Evolutionary conservation across 164 flowering plant species (phyloP).

Genomic region (Litsea cubeba): DNA sequence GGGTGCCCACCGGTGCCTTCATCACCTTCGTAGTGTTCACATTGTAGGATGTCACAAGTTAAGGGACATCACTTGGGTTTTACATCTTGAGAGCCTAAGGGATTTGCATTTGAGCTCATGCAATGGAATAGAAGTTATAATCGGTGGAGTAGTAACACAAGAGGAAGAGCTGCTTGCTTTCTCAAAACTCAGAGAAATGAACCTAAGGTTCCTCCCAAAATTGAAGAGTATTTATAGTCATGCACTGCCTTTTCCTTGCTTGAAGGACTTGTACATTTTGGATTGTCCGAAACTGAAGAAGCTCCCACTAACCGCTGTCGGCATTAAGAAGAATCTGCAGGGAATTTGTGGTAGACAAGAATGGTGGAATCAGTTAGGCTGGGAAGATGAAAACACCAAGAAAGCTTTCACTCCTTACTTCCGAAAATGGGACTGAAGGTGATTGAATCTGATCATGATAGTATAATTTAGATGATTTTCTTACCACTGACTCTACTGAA

Average conservation of each 20-base stretch:
- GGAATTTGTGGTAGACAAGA: neutral
- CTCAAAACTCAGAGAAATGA: constrained; percentile 3
- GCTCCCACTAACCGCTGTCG: constrained; percentile 10
- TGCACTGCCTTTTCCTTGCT: constrained; percentile 9
- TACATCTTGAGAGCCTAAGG: constrained; percentile 2
- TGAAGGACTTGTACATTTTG: neutral
- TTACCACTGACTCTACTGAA: neutral
- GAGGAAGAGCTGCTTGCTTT: neutral
- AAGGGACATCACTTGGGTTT: constrained; percentile 13
- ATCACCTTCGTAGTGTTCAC: neutral
- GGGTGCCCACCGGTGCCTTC: neutral
- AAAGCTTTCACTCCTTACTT: neutral
- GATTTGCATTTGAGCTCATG: neutral
- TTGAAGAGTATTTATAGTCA: constrained; percentile 11
- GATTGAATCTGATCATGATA: neutral
- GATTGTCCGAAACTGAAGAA: constrained; percentile 9
- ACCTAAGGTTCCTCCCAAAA: neutral
- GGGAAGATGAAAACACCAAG: constrained; percentile 8
- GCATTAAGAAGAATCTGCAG: constrained; percentile 1
- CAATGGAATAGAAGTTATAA: constrained; percentile 8
- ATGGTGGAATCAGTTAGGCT: constrained; percentile 16
- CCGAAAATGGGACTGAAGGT: neutral
- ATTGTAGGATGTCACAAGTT: constrained; percentile 5
- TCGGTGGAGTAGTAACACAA: neutral
- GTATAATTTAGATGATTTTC: too few species aligned